phyloP scores from a whole-genome alignment of 306 rosid species.

The Hippophae rhamnoides region DNA sequence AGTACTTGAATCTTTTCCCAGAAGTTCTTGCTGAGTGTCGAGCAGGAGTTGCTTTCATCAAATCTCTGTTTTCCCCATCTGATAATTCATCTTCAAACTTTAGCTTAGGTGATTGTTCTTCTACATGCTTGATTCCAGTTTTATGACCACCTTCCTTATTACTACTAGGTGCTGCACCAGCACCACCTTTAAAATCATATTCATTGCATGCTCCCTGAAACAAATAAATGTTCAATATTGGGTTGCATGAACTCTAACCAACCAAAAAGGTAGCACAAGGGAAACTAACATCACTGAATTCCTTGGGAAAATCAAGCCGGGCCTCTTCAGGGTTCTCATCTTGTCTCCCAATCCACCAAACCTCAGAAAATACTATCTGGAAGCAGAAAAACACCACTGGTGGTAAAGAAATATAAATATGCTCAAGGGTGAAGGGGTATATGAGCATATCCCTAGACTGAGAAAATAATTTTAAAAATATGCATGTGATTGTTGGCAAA shows the following conservation, averaged over 20 bases:
- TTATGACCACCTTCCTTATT: constrained; percentile 36
- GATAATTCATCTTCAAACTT: constrained; percentile 41
- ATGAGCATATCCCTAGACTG: no score
- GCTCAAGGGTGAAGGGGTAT: constrained; percentile 2
- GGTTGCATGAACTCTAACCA: constrained; percentile 14
- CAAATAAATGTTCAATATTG: constrained; percentile 5
- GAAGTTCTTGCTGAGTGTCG: constrained; percentile 66
- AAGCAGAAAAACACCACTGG: constrained; percentile 15
- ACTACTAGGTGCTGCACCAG: constrained; percentile 47
- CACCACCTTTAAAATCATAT: constrained; percentile 72
- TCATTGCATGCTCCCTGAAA: constrained; percentile 56
- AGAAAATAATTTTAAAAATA: no score
- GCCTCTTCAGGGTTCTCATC: constrained; percentile 77
- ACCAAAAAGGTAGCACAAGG: constrained; percentile 2
- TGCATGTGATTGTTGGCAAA: no score
- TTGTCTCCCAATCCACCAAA: constrained; percentile 89
- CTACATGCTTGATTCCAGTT: constrained; percentile 26
- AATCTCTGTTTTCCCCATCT: constrained; percentile 40
- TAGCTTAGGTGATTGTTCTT: constrained; percentile 33
- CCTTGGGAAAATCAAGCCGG: constrained; percentile 68
- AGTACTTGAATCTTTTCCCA: constrained; percentile 56
- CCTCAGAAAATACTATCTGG: constrained; percentile 85
- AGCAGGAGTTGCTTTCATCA: constrained; percentile 35
- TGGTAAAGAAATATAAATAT: constrained; percentile 8
- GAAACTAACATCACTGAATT: constrained; percentile 44